These are phyloP conservation scores for Sanghuangporus sanghuang DNA, from an alignment of 1,284 basidiomycete species.

Conservation along the genomic window DNA sequence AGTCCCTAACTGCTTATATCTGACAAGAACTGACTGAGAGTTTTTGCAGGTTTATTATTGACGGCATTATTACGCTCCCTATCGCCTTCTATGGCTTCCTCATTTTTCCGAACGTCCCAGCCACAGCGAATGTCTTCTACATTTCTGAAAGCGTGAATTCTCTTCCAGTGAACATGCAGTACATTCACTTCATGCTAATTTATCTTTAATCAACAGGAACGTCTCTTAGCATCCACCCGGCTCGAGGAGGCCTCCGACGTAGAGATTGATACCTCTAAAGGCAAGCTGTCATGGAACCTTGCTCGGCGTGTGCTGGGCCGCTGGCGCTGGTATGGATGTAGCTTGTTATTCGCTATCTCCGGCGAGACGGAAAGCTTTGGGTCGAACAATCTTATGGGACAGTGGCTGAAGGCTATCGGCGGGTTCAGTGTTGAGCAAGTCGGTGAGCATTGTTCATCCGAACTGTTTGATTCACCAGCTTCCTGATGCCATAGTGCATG, in stretches of 20 bases:
- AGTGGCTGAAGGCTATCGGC: conserved; percentile 62
- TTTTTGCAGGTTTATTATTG: conserved; percentile 55
- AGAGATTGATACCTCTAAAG: conserved; percentile 20
- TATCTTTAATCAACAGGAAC: conserved; percentile 38
- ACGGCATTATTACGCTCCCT: conserved; percentile 68
- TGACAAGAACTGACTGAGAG: neutral
- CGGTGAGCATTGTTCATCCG: conserved; percentile 29
- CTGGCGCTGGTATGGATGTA: conserved; percentile 71
- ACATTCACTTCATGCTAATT: neutral
- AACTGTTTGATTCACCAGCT: neutral
- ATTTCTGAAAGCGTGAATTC: conserved; percentile 48
- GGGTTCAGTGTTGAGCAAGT: conserved; percentile 59
- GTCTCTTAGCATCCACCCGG: conserved; percentile 44
- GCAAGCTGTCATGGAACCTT: conserved; percentile 44
- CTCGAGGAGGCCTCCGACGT: conserved; percentile 35
- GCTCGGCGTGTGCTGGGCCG: conserved; percentile 48
- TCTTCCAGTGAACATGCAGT: too few relatives aligned
- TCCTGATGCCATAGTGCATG: neutral
- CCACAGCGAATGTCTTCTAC: conserved; percentile 62
- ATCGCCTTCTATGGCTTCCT: conserved; percentile 70
- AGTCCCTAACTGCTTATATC: conserved; percentile 21
- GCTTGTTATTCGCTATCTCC: conserved; percentile 55
- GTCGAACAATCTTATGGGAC: conserved; percentile 71
- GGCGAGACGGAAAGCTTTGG: conserved; percentile 69
- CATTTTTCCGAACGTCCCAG: conserved; percentile 68